Evolutionary conservation across 352 stramenopile genomes (phyloP), one percentile per base, ranked within the genome.

Genomic region (Phytopythium vexans): DNA sequence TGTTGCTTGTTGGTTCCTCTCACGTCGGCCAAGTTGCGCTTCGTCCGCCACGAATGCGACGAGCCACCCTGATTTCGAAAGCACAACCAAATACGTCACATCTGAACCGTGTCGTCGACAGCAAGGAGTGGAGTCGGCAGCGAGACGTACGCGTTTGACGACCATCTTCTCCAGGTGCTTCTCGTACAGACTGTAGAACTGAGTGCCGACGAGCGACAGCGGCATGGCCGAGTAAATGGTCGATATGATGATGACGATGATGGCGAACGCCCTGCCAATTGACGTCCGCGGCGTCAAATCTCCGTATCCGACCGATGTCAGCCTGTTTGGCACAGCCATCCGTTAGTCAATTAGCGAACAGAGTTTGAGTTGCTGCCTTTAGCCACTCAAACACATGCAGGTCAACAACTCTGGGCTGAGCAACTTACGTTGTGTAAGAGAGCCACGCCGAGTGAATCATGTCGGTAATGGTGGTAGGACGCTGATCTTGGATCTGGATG

Each of bases 201-300:
- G 78, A 12, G 60, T 73, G 10, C 82, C 82, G 12, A 92, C 78
- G 7, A 92, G 58, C 4, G 76, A 87, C 21, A 92, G 51, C 10
- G 82, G 82, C 82, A 91, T 92, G 0, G 82, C 73, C 6, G 77
- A 88, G 55, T 91, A 91, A 54, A 77, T 86, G 8, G 75, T 81
- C 10, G 69, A 69, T 41, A 77, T 63, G 36, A 92, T 68, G 21
- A 80, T 77, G n/a, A 86, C 70, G 41, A 78, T 66, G 8, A 92
- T 80, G 38, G 59, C 70, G 32, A 92, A 83, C 15, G 88, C 55
- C 10, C 82, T 75, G 14, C 82, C 82, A 10, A 93, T 65, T 10
- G 76, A 60, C 9, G 82, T 91, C 9, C 80, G 71, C 4, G 78
- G 64, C 7, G 73, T 52, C 32, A 91, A 56, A 34, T 93, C 82